Evolutionary conservation across 139 green algal genomes (phyloP), one percentile per base, ranked within the genome.

Genomic region (Medakamo hakoo): DNA sequence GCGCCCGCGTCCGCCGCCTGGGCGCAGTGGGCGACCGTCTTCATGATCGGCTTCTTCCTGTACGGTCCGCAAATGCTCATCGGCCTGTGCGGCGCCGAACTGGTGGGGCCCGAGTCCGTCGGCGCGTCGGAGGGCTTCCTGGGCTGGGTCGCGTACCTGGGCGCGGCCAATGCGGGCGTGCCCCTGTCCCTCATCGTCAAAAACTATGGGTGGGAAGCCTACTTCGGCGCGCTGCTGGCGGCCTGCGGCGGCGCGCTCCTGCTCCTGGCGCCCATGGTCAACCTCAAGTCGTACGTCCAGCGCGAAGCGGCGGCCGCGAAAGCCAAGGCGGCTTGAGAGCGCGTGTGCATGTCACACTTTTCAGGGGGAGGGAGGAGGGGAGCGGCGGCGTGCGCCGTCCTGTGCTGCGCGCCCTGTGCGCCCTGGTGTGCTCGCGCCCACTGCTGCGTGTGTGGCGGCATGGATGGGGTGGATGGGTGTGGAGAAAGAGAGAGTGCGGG

Each of bases 1-100:
- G 72, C 85, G 31, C 86, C 90, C 14, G 72, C 77, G 27, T 67
- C 73, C 56, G 55, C 82, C 61, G 59, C 77, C 18, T 76, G 63
- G 64, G 40, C 88, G 69, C 89, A 96, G 78, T 96, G 88, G 88
- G 30, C 78, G 52, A 80, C 80, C 55, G 86, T 96, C 31, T 95
- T 95, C 73, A 89, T 92, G 78, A 91, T 98, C 29, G 91, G 91
- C 59, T 96, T 96, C 78, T 93, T 94, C 79, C 83, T 97, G 21
- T 88, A 89, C 68, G 89, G 89, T 0, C 86, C 86, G 2, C 85
- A 95, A 74, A 95, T 95, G 88, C 82, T 97, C 57, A 96, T 97
- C 62, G 91, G 91, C 1, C 80, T 98, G 59, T 96, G 90, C 71
- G 91, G 91, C 27, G 91, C 91, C 25, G 91, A 98, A 80, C 76